Conservation (phyloP, 2,329 filamentous ascomycete genomes). For the Fusarium proliferatum region DNA sequence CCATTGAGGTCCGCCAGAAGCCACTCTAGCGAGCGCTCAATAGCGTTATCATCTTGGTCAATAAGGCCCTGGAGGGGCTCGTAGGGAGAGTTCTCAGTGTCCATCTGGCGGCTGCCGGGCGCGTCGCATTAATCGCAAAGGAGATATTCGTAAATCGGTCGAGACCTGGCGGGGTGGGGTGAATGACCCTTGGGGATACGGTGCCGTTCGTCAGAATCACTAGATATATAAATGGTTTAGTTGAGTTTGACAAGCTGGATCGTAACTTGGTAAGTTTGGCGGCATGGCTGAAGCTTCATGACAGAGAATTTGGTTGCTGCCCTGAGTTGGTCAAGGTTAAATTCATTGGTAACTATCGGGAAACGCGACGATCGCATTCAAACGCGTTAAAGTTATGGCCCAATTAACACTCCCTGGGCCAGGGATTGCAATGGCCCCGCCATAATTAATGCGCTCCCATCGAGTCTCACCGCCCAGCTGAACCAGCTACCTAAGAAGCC, state of each 20-base stretch:
- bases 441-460: conserved; percentile 3
- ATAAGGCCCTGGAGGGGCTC: conserved; percentile 10
- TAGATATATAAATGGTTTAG: background rate
- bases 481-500: background rate
- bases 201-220: background rate
- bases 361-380: conserved; percentile 36
- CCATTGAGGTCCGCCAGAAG: conserved; percentile 9
- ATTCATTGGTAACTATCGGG: conserved; percentile 6
- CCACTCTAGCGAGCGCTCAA: conserved; percentile 18
- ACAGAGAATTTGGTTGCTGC: background rate
- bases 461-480: conserved; percentile 22
- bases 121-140: conserved; percentile 1
- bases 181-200: background rate
- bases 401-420: conserved; percentile 24
- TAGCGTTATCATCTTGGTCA: background rate
- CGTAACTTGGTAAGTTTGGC: background rate
- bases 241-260: background rate
- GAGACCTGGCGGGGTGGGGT: conserved; percentile 8
- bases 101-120: conserved; percentile 26
- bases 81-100: conserved; percentile 15
- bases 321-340: conserved; percentile 4
- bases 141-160: background rate
- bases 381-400: conserved; percentile 34
- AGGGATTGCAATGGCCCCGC: background rate
- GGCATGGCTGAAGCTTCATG: conserved; percentile 7